A percentile compares a stretch with the other conserved stretches of the same genome.
Evolutionary conservation across 169 alveolate genomes (phyloP).

Genomic region (Theileria orientalis): DNA sequence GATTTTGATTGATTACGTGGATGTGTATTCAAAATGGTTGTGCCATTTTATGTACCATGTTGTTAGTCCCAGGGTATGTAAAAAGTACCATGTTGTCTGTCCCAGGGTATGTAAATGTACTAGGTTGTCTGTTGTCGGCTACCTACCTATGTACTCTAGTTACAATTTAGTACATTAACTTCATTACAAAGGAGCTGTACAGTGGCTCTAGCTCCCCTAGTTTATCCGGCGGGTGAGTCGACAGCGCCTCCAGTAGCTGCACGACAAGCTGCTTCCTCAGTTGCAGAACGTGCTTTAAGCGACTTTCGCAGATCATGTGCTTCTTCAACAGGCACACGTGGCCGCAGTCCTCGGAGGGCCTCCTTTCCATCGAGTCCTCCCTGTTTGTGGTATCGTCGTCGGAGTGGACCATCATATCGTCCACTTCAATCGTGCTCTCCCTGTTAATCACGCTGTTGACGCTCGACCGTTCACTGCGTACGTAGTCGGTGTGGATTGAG

Average conservation of each 20-base stretch:
- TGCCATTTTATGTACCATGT: too few species aligned
- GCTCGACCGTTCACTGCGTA: too few species aligned
- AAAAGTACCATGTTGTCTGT: too few species aligned
- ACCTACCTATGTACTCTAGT: too few species aligned
- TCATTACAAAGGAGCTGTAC: not conserved
- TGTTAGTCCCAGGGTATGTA: too few species aligned
- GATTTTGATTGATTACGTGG: too few species aligned
- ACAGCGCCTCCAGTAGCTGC: not conserved
- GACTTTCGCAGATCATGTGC: not conserved
- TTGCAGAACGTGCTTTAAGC: not conserved
- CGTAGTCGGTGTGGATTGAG: too few species aligned
- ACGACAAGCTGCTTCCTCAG: not conserved
- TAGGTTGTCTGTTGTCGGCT: too few species aligned
- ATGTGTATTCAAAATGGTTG: too few species aligned
- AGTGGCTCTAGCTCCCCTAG: not conserved
- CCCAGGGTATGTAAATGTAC: too few species aligned
- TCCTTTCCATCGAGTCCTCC: not conserved
- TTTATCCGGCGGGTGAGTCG: not conserved
- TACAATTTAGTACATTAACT: not conserved
- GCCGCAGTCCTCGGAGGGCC: not conserved
- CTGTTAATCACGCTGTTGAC: too few species aligned
- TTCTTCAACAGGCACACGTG: not conserved
- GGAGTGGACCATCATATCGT: not conserved
- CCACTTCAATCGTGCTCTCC: not conserved
- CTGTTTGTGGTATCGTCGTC: not conserved